Evolutionary conservation across 2,329 filamentous ascomycete genomes (phyloP), one percentile per base, ranked within the genome.

Genomic region (Pseudocercospora vitis): DNA sequence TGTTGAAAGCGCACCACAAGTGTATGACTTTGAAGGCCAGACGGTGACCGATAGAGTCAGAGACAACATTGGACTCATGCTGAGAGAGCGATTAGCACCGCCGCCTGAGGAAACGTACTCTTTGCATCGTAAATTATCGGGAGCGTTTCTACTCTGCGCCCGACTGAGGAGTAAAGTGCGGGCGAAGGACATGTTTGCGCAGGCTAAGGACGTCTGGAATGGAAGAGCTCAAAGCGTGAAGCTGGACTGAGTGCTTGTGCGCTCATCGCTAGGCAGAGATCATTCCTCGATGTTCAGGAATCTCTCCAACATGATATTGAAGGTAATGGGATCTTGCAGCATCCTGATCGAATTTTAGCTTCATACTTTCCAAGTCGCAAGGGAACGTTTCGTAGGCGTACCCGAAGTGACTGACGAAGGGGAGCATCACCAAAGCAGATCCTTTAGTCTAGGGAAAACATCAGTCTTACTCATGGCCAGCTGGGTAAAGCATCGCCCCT

Each of bases 91-190:
- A 29, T 75, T 99, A 16, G 84, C 89, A 12, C 92, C 94, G 19
- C 94, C 95, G 19, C 94, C 94, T 0, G 95, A 99, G 74, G 94
- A 99, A 78, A 99, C 94, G 48, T 99, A 99, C 69, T 92, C 87
- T 69, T 74, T 99, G 65, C 94, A 99, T 73, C 83, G 94, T 56
- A 99, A 99, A 76, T 75, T 99, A 50, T 96, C 91, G 70, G 94
- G 94, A 0, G 95, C 94, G 0, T 99, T 99, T 69, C 73, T 99
- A 66, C 78, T 99, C 14, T 99, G 94, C 71, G 91, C 94, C 0
- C 82, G 85, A 61, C 71, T 99, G 55, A 91, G 89, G 2, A 96
- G 90, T 70, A 81, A 83, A 59, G 91, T 99, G 2, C 78, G 78
- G 53, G 96, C 92, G 64, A 83, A 87, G 59, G 84, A 88, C 55